Evolutionary conservation across 345 rosid genomes (phyloP).

Genomic region (Draba incana): DNA sequence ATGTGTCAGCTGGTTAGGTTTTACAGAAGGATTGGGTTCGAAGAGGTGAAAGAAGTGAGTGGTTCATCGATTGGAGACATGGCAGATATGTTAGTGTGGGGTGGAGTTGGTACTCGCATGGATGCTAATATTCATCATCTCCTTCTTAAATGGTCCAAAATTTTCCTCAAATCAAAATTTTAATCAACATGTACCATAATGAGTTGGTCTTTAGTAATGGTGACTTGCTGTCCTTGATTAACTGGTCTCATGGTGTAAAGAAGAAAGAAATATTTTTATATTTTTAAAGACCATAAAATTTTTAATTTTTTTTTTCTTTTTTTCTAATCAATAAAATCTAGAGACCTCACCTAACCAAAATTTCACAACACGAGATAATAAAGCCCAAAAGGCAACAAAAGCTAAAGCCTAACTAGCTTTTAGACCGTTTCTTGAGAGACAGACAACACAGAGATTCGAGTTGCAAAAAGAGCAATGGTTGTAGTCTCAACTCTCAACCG

Average conservation of each 20-base stretch:
- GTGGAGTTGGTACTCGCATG: constrained; percentile 92
- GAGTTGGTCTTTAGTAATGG: too few relatives aligned
- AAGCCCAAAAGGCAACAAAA: background rate
- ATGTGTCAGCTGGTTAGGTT: constrained; percentile 75
- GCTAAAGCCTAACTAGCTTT: constrained; percentile 22
- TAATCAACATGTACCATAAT: constrained; percentile 2
- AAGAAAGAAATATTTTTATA: too few relatives aligned
- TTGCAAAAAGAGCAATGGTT: constrained; percentile 74
- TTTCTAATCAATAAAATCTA: background rate
- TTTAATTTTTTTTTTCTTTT: too few relatives aligned
- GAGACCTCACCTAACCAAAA: background rate
- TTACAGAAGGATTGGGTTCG: constrained; percentile 77
- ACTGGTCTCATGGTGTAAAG: too few relatives aligned
- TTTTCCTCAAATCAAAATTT: constrained; percentile 37
- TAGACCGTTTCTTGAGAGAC: constrained; percentile 50
- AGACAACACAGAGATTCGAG: constrained; percentile 75
- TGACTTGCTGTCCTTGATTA: too few relatives aligned
- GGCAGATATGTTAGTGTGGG: constrained; percentile 89
- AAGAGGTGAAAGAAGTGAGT: constrained; percentile 74
- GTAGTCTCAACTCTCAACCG: constrained; percentile 93
- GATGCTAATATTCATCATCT: constrained; percentile 76
- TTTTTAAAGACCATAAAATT: too few relatives aligned
- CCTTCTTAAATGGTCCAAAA: constrained; percentile 71
- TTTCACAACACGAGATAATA: background rate
- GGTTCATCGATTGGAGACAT: constrained; percentile 76